Evolutionary conservation across 2,329 filamentous ascomycete genomes (phyloP).

Genomic region (Cladorrhinum sp.): DNA sequence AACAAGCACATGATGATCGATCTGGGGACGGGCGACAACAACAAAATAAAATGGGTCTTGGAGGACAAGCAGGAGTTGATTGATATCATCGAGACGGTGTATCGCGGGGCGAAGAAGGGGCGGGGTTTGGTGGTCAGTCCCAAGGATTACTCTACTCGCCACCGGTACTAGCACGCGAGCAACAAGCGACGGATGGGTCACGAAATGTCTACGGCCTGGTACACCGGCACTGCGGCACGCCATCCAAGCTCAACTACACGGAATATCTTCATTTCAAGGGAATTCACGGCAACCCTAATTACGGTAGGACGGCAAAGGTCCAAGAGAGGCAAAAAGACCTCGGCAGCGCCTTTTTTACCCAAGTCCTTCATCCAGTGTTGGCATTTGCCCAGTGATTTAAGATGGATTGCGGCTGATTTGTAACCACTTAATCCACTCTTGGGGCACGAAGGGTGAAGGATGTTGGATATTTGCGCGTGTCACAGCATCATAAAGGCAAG

Average conservation of each 20-base stretch:
- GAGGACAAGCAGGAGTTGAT: constrained; percentile 99
- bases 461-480: background rate
- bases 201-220: no score
- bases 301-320: no score
- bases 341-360: no score
- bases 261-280: no score
- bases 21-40: constrained; percentile 97
- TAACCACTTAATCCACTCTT: background rate
- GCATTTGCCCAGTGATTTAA: no score
- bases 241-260: no score
- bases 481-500: background rate
- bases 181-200: no score
- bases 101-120: constrained; percentile 97
- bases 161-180: constrained; percentile 66
- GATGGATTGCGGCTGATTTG: no score
- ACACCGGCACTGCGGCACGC: no score
- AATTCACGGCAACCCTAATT: no score
- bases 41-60: constrained; percentile 94
- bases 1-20: constrained; percentile 99
- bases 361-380: no score
- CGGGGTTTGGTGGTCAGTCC: constrained; percentile 93
- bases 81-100: constrained; percentile 97
- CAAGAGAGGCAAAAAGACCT: no score
- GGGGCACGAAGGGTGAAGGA: background rate
- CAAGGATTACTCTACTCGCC: constrained; percentile 72